Percentiles rank a stretch among this genome's conserved stretches.
phyloP scores from a whole-genome alignment of 176 grass and related monocot genomes.

The Oryza glumipatula region DNA sequence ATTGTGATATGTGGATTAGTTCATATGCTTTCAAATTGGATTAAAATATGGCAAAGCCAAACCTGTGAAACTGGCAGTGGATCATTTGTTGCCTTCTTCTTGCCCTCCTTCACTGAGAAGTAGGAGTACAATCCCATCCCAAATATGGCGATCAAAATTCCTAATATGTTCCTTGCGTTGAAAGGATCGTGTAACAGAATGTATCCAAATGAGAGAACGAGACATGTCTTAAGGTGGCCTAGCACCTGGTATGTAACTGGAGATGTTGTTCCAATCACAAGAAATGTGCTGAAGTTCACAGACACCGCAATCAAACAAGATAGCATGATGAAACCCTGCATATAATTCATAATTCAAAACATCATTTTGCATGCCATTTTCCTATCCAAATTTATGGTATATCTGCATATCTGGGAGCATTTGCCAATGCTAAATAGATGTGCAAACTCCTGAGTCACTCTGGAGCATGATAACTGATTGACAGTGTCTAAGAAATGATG shows the following conservation, averaged over 20 bases:
- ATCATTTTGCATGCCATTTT: slow-evolving; percentile 33
- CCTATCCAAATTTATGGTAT: slow-evolving; percentile 18
- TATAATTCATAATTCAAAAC: slow-evolving; percentile 33
- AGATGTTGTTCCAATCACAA: slow-evolving; percentile 96
- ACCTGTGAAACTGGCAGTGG: slow-evolving; percentile 86
- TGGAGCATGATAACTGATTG: slow-evolving; percentile 18
- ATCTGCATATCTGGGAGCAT: slow-evolving; percentile 2
- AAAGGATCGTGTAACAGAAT: slow-evolving; percentile 89
- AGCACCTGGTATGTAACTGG: slow-evolving; percentile 99
- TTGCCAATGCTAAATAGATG: slow-evolving; percentile 9
- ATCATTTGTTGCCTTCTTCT: slow-evolving; percentile 87
- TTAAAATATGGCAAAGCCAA: slow-evolving; percentile 35
- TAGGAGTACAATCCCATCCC: slow-evolving; percentile 94
- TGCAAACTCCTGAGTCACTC: slow-evolving; percentile 2
- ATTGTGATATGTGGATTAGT: not conserved
- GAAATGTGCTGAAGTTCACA: slow-evolving; percentile 98
- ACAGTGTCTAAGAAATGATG: slow-evolving; percentile 22
- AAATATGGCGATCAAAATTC: slow-evolving; percentile 93
- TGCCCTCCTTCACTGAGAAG: slow-evolving; percentile 82
- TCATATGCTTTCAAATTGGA: not conserved
- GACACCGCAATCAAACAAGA: slow-evolving; percentile 98
- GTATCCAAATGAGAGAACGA: slow-evolving; percentile 97
- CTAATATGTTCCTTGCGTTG: slow-evolving; percentile 75
- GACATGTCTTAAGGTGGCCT: slow-evolving; percentile 98
- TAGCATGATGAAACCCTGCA: slow-evolving; percentile 93